Evolutionary conservation across 768 basidiomycete genomes (phyloP), one percentile per base, ranked within the genome.

Genomic region (Suillus subaureus): DNA sequence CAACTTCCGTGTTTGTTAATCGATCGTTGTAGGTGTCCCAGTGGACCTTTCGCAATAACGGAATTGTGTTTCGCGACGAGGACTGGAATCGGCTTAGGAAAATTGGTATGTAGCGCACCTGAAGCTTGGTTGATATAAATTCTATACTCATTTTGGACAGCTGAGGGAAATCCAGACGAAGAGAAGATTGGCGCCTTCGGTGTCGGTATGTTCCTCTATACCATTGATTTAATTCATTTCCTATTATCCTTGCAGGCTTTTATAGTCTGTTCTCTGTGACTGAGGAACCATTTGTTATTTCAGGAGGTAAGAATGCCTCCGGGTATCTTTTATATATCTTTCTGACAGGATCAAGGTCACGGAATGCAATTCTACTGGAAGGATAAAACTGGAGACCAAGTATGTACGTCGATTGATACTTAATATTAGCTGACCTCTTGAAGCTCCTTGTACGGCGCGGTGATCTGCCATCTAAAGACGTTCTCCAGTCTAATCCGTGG

Each of bases 351-450:
- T 58, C 67, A 73, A 85, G 94, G 88, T 39, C 86, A 92, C 72
- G 95, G 94, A 88, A 97, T 97, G 95, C 91, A 89, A 0, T 98
- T 97, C 75, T 93, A 96, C 74, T 98, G 94, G 94, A 96, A 94
- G 74, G 93, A 92, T 71, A 91, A 91, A 70, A 93, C 40, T 26
- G 58, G 92, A 71, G 94, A 96, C 72, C 94, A 96, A 81, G 89
- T 90, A 68, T 42, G 75, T 31, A 45, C 9, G 39, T 33, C 35
- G 8, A 26, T 9, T n/a, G 3, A 9, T 26, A 1, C 15, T n/a
- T 39, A 28, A 21, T 1, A 11, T 60, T 28, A 57, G 60, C 70
- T 63, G 37, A 68, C 56, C 5, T 21, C 39, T 64, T 28, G 61
- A 62, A 94, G 90, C 83, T 98, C 1, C 92, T 90, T 70, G 96